Base-by-base conservation (phyloP, 352 stramenopile genomes). In the Elongisporangium prolatum region DNA sequence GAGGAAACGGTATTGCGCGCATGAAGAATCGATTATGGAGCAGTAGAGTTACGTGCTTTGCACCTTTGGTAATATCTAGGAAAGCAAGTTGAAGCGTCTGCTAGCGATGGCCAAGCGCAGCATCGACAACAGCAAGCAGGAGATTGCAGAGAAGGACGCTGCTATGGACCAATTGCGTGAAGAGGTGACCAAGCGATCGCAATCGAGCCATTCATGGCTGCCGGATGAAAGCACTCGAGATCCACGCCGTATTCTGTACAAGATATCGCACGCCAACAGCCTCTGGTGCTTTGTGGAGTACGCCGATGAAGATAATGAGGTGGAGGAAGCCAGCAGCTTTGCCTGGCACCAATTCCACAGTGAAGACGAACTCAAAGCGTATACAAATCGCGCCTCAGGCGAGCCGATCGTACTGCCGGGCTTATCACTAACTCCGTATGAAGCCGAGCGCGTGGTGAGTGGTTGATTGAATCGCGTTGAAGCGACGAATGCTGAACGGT, bases 81-180 rank as follows among this genome's bases (percentile, higher is more conserved):
- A 95, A 55, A 65, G 65, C 22, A 95, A 93, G 56, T 51, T 95
- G 48, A 95, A 93, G 72, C 76, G 86, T 4, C 57, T 95, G 56
- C 64, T 95, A 34, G 81, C 83, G 11, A 85, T 93, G 79, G 86
- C 86, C n/a, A 95, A 95, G 63, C 80, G 86, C 47, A 95, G 86
- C 60, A 92, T 95, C 57, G 86, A 95, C 59, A 95, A 93, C 65
- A 95, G 84, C 63, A 92, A 93, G 56, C 78, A 89, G 57, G 83
- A 93, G 28, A 57, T 93, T 24, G 54, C 66, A 1, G 80, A 91
- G 37, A 92, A 91, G 48, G 82, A 90, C 24, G 61, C 64, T 3
- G 61, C 57, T 22, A 81, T 91, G 14, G 61, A 80, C 24, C 67
- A 71, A 13, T 65, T 89, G 11, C 75, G 71, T 2, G 64, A 71